Evolutionary conservation across 2,329 filamentous ascomycete species (phyloP), one percentile per base, ranked within the genome.

Genomic region (Penicillium digitatum): DNA sequence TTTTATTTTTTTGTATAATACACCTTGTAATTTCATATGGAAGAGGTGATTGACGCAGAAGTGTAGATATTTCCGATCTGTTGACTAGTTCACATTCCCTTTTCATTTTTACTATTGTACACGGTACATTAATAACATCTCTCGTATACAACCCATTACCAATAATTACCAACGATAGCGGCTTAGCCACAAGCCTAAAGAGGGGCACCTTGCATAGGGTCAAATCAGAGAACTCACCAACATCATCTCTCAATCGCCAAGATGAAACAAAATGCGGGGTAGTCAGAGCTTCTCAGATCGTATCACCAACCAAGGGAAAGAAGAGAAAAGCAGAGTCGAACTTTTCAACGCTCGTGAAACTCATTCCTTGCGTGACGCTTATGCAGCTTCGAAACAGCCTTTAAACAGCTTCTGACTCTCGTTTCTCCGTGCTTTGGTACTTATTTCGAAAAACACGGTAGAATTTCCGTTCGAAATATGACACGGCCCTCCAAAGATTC

Each of bases 181-280:
- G 45, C 31, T 35, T 35, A 47, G 44, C 26, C 11, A 27, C 12
- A 31, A 45, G 42, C 27, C 43, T 14, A 26, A 26, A 18, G 22
- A 47, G 44, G 44, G 44, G 42, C n/a, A 11, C n/a, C 42, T 45
- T 45, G 26, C 26, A 45, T 44, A n/a, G 11, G 18, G 16, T 32
- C 37, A 43, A 42, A 42, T 50, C 47, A 50, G 37, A 43, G 29
- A 45, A 39, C 44, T 47, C 20, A 22, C 20, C 43, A 26, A 26
- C 45, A 37, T 35, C 29, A 12, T 32, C 14, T n/a, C 16, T 47
- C 2, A 24, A 45, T 47, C 44, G 44, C 44, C 44, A 37, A 47
- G 32, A 35, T 35, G 18, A 32, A 45, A 32, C 20, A 2, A 11
- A 50, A 50, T 51, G 48, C 48, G 48, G 48, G 48, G 48, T 51